Percentiles rank a stretch among this genome's conserved stretches.
phyloP scores from a whole-genome alignment of 176 grass and related monocot genomes.

The Puya raimondii region DNA sequence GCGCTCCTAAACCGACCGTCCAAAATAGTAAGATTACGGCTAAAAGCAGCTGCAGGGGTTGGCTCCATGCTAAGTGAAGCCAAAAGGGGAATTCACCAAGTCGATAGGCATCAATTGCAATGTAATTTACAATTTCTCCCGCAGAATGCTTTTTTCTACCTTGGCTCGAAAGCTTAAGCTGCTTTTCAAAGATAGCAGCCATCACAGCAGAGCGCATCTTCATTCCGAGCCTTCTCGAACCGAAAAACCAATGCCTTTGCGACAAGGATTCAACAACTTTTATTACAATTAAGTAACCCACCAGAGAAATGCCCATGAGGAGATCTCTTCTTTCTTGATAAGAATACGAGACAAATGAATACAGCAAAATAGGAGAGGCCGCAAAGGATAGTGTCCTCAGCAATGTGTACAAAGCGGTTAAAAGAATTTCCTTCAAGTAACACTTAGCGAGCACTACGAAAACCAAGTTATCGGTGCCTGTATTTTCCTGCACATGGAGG shows the following conservation, averaged over 20 bases:
- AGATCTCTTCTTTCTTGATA: conserved; percentile 20
- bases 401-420: conserved; percentile 58
- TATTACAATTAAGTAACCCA: conserved; percentile 30
- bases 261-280: conserved; percentile 76
- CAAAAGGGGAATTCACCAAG: conserved; percentile 84
- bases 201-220: conserved; percentile 84
- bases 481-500: conserved; percentile 4
- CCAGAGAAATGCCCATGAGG: conserved; percentile 18
- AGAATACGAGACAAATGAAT: conserved; percentile 52
- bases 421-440: conserved; percentile 46
- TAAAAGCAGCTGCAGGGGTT: conserved; percentile 56
- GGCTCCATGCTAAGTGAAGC: conserved; percentile 70
- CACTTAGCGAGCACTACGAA: conserved; percentile 44
- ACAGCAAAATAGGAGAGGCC: conserved; percentile 39
- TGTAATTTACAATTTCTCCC: conserved; percentile 74
- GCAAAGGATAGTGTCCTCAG: conserved; percentile 56
- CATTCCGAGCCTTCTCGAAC: conserved; percentile 68
- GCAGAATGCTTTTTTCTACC: conserved; percentile 39
- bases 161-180: conserved; percentile 51
- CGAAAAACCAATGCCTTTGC: conserved; percentile 83
- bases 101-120: conserved; percentile 69
- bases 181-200: conserved; percentile 67
- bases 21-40: conserved; percentile 58
- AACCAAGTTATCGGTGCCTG: conserved; percentile 33
- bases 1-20: conserved; percentile 38